A percentile compares a stretch with the other conserved stretches of the same genome.
Conservation (phyloP, 805 yeast species). For the Pichia ethanolica region DNA sequence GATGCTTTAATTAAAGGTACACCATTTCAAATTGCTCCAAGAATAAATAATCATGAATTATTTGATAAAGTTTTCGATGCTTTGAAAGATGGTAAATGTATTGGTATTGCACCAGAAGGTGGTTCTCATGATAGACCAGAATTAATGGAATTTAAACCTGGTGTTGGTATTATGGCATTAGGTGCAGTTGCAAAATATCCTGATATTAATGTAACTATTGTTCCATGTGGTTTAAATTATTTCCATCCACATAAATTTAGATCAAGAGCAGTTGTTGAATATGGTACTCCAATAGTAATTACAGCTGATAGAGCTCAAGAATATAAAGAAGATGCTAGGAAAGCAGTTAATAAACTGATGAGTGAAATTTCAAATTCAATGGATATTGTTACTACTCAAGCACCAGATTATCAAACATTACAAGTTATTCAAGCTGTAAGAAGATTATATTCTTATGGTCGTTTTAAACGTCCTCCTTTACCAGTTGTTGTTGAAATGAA, state of each 20-base stretch:
- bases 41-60: conserved; percentile 74
- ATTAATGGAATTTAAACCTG: conserved; percentile 87
- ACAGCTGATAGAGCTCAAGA: conserved; percentile 50
- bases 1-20: conserved; percentile 45
- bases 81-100: conserved; percentile 59
- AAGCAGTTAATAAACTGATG: conserved; percentile 62
- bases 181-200: conserved; percentile 76
- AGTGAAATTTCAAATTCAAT: conserved; percentile 60
- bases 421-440: conserved; percentile 91
- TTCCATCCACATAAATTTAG: conserved; percentile 94
- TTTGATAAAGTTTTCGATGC: conserved; percentile 78
- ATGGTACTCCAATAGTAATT: conserved; percentile 78
- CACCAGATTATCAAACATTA: conserved; percentile 82
- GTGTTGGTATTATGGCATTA: conserved; percentile 95
- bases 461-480: conserved; percentile 48
- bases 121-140: conserved; percentile 98
- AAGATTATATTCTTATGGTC: conserved; percentile 62
- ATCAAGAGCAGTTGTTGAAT: conserved; percentile 91
- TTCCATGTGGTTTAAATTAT: conserved; percentile 96
- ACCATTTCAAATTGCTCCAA: conserved; percentile 60
- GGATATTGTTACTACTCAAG: conserved; percentile 74
- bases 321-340: conserved; percentile 59
- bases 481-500: conserved; percentile 87
- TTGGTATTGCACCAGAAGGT: conserved; percentile 97
- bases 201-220: conserved; percentile 67